Percentiles rank a stretch among this genome's conserved stretches.
phyloP scores from a whole-genome alignment of 2,329 filamentous ascomycete genomes.

The Pezicula rhizophila region DNA sequence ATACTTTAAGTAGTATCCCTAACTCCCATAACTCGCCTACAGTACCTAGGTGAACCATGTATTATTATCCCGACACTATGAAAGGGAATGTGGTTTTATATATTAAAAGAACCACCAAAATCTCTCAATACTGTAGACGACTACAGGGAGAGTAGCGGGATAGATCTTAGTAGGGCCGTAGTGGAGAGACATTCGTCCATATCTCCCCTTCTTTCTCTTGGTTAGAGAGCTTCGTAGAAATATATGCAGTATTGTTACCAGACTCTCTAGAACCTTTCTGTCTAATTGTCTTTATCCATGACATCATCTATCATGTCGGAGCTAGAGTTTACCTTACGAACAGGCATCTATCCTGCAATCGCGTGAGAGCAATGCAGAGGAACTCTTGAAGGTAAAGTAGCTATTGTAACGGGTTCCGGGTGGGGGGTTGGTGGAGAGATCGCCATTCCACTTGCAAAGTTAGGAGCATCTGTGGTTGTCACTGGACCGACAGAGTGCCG shows the following conservation, averaged over 20 bases:
- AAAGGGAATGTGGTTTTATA: background rate
- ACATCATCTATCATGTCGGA: conserved; percentile 3
- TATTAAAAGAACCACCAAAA: background rate
- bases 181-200: no score
- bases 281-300: no score
- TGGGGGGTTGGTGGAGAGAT: conserved; percentile 15
- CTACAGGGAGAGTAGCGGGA: no score
- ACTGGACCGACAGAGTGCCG: conserved; percentile 10
- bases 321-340: conserved; percentile 13
- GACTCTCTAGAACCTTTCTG: background rate
- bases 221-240: no score
- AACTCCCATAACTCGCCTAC: no score
- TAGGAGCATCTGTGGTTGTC: conserved; percentile 10
- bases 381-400: conserved; percentile 9
- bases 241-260: background rate
- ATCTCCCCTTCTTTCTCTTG: no score
- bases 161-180: no score
- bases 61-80: no score
- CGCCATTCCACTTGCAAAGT: conserved; percentile 10
- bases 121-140: no score
- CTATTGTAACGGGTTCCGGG: conserved; percentile 13
- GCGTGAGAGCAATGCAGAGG: conserved; percentile 9
- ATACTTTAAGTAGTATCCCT: no score
- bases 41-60: no score
- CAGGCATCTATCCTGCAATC: conserved; percentile 11